Evolutionary conservation across 768 basidiomycete genomes (phyloP).

Genomic region (Leccinum barrowsii): DNA sequence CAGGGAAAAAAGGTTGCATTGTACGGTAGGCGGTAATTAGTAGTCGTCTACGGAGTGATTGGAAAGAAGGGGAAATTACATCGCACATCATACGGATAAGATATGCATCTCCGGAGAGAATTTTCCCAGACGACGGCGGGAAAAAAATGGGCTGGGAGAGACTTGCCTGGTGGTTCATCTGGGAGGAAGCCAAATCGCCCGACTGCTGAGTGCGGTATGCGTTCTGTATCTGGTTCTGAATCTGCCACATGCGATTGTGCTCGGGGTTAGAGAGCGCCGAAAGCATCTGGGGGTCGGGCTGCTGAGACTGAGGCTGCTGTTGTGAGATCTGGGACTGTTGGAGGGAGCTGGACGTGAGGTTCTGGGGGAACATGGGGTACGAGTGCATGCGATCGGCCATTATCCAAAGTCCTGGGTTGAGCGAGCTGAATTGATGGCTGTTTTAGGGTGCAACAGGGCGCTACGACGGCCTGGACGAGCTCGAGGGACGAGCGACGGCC

Average conservation of each 20-base stretch:
- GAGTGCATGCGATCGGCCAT: constrained; percentile 62
- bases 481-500: constrained; percentile 20
- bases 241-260: constrained; percentile 52
- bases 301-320: constrained; percentile 44
- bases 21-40: constrained; percentile 10
- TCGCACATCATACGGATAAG: constrained; percentile 9
- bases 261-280: constrained; percentile 47
- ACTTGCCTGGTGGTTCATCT: constrained; percentile 49
- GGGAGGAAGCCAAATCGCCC: constrained; percentile 38
- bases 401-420: constrained; percentile 33
- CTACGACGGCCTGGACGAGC: constrained; percentile 24
- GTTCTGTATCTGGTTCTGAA: constrained; percentile 43
- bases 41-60: constrained; percentile 8
- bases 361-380: constrained; percentile 52
- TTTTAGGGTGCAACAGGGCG: constrained; percentile 26
- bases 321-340: constrained; percentile 42
- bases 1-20: constrained; percentile 1
- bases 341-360: constrained; percentile 43
- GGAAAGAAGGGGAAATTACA: constrained; percentile 19
- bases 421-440: constrained; percentile 27
- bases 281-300: constrained; percentile 36
- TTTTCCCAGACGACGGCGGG: constrained; percentile 16
- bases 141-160: constrained; percentile 14
- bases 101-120: constrained; percentile 10
- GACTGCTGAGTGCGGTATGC: constrained; percentile 42